These are phyloP conservation scores for Afroboletus lepidellus DNA, from an alignment of 1,284 basidiomycete species.

Conservation along the genomic window DNA sequence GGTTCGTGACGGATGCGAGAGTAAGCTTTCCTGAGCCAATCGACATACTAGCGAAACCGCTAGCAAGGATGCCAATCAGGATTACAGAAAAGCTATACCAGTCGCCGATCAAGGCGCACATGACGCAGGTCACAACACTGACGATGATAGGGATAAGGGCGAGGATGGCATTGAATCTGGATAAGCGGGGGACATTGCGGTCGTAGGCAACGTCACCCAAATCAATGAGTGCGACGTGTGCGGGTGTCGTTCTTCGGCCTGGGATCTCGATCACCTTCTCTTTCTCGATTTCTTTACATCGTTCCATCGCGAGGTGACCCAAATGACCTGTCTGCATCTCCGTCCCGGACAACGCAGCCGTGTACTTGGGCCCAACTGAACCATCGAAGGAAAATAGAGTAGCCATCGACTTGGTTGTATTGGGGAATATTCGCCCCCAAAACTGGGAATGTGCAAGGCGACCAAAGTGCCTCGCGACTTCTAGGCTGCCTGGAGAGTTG, in stretches of 20 bases:
- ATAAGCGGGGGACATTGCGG: conserved; percentile 10
- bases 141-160: conserved; percentile 23
- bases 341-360: conserved; percentile 28
- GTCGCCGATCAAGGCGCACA: conserved; percentile 22
- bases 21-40: conserved; percentile 25
- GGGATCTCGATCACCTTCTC: background rate
- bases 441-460: conserved; percentile 25
- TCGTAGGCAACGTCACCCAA: conserved; percentile 11
- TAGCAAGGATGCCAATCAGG: conserved; percentile 31
- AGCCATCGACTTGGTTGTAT: conserved; percentile 20
- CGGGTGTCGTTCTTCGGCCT: conserved; percentile 20
- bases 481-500: conserved; percentile 33
- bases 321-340: conserved; percentile 30
- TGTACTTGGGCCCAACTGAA: conserved; percentile 25
- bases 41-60: conserved; percentile 25
- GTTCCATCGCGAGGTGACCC: conserved; percentile 24
- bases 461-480: conserved; percentile 29
- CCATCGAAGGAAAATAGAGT: conserved; percentile 30
- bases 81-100: conserved; percentile 33
- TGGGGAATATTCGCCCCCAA: conserved; percentile 29
- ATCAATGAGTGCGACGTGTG: conserved; percentile 21
- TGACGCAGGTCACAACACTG: conserved; percentile 24
- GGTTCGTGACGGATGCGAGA: conserved; percentile 7
- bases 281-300: conserved; percentile 14
- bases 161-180: conserved; percentile 6